A percentile compares a stretch with the other conserved stretches of the same genome.
Evolutionary conservation across 2,329 filamentous ascomycete genomes (phyloP).

Genomic region (Ascomycota sp.): DNA sequence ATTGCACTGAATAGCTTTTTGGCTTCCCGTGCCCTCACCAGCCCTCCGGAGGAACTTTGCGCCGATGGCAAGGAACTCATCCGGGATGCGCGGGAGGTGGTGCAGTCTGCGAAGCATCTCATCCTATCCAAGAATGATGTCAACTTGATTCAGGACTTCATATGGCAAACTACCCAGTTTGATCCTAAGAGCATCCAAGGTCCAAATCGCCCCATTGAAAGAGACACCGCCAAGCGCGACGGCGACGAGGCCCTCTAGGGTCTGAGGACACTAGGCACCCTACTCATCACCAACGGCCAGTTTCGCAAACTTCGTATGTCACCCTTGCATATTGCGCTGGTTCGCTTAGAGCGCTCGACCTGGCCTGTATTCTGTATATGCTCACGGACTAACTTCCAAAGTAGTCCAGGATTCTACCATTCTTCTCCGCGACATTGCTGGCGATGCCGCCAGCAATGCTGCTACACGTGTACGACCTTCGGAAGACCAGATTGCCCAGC

Average conservation of each 20-base stretch:
- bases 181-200: slow-evolving; percentile 37
- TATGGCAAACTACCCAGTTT: slow-evolving; percentile 76
- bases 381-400: slow-evolving; percentile 4
- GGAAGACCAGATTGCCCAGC: slow-evolving; percentile 53
- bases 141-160: slow-evolving; percentile 87
- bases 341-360: no score
- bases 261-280: slow-evolving; percentile 66
- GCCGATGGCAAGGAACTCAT: slow-evolving; percentile 64
- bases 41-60: slow-evolving; percentile 59
- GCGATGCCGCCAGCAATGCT: slow-evolving; percentile 67
- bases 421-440: slow-evolving; percentile 74
- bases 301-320: slow-evolving; percentile 72
- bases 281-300: slow-evolving; percentile 89
- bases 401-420: slow-evolving; percentile 57
- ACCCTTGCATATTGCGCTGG: neutral
- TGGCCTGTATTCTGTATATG: no score
- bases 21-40: slow-evolving; percentile 45
- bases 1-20: slow-evolving; percentile 80
- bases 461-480: slow-evolving; percentile 57
- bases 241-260: slow-evolving; percentile 69
- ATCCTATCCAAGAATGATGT: slow-evolving; percentile 88
- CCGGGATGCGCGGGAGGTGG: slow-evolving; percentile 54
- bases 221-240: slow-evolving; percentile 62
- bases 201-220: slow-evolving; percentile 50
- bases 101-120: slow-evolving; percentile 67